Evolutionary conservation across 345 rosid genomes (phyloP).

Genomic region (Lepidium africanum): DNA sequence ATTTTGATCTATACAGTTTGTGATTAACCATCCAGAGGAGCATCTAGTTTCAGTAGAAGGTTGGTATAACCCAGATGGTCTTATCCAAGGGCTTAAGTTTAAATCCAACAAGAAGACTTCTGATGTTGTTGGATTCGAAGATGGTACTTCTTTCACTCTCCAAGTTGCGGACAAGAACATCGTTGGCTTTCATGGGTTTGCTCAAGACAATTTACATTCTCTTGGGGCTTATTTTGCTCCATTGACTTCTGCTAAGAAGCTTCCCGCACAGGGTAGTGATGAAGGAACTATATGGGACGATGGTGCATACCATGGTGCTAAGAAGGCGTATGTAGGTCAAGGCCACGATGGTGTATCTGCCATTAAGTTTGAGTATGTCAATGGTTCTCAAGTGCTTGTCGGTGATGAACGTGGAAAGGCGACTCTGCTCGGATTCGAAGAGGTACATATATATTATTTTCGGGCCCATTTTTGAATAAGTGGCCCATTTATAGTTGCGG

Average conservation of each 20-base stretch:
- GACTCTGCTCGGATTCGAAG: conserved; percentile 8
- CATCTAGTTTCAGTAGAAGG: conserved; percentile 15
- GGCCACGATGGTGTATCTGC: neutral
- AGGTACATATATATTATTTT: neutral
- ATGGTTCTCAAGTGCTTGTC: neutral
- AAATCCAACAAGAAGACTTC: conserved; percentile 15
- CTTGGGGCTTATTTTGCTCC: conserved; percentile 19
- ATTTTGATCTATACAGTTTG: conserved; percentile 9
- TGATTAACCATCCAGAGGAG: conserved; percentile 25
- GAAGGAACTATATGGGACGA: conserved; percentile 16
- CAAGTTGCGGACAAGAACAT: conserved; percentile 12
- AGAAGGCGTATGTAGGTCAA: conserved; percentile 8
- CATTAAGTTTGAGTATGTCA: conserved; percentile 20
- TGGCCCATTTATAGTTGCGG: neutral
- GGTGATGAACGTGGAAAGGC: conserved; percentile 1
- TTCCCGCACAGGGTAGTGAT: neutral
- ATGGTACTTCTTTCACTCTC: conserved; percentile 10
- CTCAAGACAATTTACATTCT: conserved; percentile 3
- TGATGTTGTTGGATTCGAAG: conserved; percentile 8
- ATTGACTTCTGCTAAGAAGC: neutral
- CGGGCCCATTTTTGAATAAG: too few species aligned
- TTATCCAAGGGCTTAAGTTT: conserved; percentile 10
- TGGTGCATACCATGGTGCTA: conserved; percentile 11
- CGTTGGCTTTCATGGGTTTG: conserved; percentile 21
- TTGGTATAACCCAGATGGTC: conserved; percentile 13